Evolutionary conservation across 805 yeast species (phyloP).

Genomic region (Lipomyces kockii): DNA sequence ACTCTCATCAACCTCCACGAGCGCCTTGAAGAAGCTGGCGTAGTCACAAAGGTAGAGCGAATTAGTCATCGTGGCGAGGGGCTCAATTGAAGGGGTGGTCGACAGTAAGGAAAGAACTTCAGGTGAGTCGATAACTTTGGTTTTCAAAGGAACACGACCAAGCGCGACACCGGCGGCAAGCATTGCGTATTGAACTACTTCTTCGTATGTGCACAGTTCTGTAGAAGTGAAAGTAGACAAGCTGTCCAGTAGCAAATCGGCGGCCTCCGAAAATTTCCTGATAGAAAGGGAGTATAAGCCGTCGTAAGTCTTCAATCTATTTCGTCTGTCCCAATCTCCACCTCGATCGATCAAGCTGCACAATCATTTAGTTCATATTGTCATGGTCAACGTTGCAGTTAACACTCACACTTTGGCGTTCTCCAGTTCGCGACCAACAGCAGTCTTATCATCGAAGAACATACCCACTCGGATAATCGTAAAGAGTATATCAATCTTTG

Average conservation of each 20-base stretch:
- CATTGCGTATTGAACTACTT: conserved; percentile 85
- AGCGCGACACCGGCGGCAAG: conserved; percentile 85
- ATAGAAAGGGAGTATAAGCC: conserved; percentile 85
- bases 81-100: conserved; percentile 70
- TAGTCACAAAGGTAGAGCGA: conserved; percentile 90
- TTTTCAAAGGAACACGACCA: conserved; percentile 81
- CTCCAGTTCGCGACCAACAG: conserved; percentile 72
- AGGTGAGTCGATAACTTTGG: conserved; percentile 88
- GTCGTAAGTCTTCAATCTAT: conserved; percentile 86
- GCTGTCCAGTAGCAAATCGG: conserved; percentile 83
- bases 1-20: conserved; percentile 76
- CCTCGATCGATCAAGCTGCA: conserved; percentile 82
- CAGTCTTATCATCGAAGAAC: conserved; percentile 76
- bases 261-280: conserved; percentile 84
- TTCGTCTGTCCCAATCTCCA: conserved; percentile 99
- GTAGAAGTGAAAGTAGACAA: conserved; percentile 94
- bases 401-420: conserved; percentile 55
- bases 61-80: conserved; percentile 81
- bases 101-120: conserved; percentile 83
- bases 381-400: background rate
- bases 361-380: background rate
- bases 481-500: conserved; percentile 83
- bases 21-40: conserved; percentile 71
- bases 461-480: conserved; percentile 88
- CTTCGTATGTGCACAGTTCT: conserved; percentile 86